Base-by-base conservation (phyloP, 2,329 filamentous ascomycete genomes). In the Botrytis cinerea region DNA sequence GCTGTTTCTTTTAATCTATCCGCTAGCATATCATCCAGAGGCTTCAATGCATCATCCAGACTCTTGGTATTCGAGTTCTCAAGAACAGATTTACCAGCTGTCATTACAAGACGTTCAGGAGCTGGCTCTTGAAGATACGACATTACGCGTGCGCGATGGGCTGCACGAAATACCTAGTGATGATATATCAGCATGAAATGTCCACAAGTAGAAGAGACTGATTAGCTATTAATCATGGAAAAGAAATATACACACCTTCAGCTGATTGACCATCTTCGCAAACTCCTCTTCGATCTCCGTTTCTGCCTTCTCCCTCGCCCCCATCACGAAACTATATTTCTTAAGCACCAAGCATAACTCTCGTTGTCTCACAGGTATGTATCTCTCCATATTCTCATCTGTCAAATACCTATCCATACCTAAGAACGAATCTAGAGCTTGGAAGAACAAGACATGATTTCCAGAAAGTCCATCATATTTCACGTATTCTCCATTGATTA, bases 131-230 rank as follows among this genome's bases (percentile, higher is more conserved):
- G 35, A 8, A 72, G 38, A 66, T 72, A 72, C 16, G 70, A 67
- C 70, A 72, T 72, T 40, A 67, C 70, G 22, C 61, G 60, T n/a
- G 70, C 70, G 20, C 70, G 70, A 54, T 72, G 70, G 3, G 70
- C 70, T 7, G 61, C 28, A 10, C 70, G 45, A 28, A 72, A 72
- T 25, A 72, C 48, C 70, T 72, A n/a, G n/a, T 20, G n/a, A 25
- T 32, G 32, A 35, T 22, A 57, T 9, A 28, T 69, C 25, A 69
- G 66, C 48, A 54, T 32, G 14, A 14, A 4, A 28, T 18, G 16
- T 3, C 14, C n/a, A 22, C 20, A 18, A 28, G 25, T 8, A 40
- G 14, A 9, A 16, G 4, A 1, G 2, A 16, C 8, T 40, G 22
- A 25, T 2, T 57, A 2, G 10, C 2, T 2, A 12, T n/a, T 12